A percentile compares a stretch with the other conserved stretches of the same genome.
phyloP scores from a whole-genome alignment of 2,329 filamentous ascomycete genomes.

The Scedosporium dehoogii region DNA sequence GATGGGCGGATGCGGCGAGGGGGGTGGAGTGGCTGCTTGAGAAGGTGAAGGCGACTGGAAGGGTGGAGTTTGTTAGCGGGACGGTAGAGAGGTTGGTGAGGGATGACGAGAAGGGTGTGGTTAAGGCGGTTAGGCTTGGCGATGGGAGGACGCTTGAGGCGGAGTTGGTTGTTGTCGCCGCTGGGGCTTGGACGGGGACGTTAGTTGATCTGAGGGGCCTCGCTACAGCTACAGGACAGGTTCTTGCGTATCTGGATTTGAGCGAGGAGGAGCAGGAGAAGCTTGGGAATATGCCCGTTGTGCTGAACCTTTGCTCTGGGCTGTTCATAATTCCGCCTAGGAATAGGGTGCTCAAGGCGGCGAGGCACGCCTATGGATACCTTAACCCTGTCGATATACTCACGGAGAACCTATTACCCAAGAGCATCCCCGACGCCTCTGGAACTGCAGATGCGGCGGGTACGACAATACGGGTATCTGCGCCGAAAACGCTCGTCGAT shows the following conservation, averaged over 20 bases:
- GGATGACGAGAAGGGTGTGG: constrained; percentile 22
- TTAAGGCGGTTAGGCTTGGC: constrained; percentile 42
- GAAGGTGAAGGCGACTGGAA: constrained; percentile 41
- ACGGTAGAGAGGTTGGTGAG: constrained; percentile 33
- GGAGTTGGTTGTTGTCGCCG: constrained; percentile 68
- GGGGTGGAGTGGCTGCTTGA: constrained; percentile 56
- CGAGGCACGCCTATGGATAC: constrained; percentile 61
- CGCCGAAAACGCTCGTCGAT: constrained; percentile 24
- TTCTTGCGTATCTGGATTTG: constrained; percentile 67
- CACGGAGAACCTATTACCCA: constrained; percentile 13
- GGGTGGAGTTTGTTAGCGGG: constrained; percentile 45
- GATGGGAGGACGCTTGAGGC: constrained; percentile 44
- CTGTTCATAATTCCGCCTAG: constrained; percentile 66
- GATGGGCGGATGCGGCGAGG: constrained; percentile 71
- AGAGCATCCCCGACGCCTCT: constrained; percentile 22
- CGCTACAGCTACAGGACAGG: constrained; percentile 72
- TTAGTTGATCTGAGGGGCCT: constrained; percentile 70
- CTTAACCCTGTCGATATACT: constrained; percentile 33
- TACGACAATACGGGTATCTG: constrained; percentile 22
- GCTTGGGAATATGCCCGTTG: constrained; percentile 58
- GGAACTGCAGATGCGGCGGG: constrained; percentile 13
- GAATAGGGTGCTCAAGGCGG: constrained; percentile 54
- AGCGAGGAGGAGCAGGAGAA: constrained; percentile 58
- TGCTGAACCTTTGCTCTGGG: constrained; percentile 61
- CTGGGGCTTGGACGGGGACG: constrained; percentile 76